phyloP scores from a whole-genome alignment of 306 rosid genomes.

The Trifolium pratense region DNA sequence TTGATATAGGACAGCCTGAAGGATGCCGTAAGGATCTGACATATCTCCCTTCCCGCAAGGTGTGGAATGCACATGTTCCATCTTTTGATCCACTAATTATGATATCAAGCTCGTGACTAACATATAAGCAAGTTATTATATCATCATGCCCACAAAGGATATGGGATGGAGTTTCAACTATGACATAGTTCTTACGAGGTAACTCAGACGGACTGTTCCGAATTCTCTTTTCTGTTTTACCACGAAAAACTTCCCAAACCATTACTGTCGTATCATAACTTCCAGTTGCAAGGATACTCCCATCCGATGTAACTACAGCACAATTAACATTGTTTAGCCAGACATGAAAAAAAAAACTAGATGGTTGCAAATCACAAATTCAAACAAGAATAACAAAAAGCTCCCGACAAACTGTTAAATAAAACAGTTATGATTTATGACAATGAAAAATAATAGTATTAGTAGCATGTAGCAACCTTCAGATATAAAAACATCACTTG shows the following conservation, averaged over 20 bases:
- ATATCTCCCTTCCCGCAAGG: conserved; percentile 91
- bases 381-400: conserved; percentile 16
- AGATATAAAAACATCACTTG: conserved; percentile 1
- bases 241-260: conserved; percentile 93
- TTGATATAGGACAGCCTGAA: conserved; percentile 83
- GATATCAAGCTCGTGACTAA: conserved; percentile 89
- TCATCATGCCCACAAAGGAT: conserved; percentile 97
- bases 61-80: conserved; percentile 95
- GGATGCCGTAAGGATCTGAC: conserved; percentile 87
- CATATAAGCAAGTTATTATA: conserved; percentile 84
- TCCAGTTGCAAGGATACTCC: conserved; percentile 96
- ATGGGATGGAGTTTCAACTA: conserved; percentile 88
- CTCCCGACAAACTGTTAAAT: conserved; percentile 18
- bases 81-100: conserved; percentile 98
- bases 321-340: conserved; percentile 41
- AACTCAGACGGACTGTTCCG: conserved; percentile 76
- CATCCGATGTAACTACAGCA: conserved; percentile 94
- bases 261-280: conserved; percentile 96
- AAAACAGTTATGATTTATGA: conserved; percentile 5
- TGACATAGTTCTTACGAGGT: conserved; percentile 77
- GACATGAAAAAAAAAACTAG: conserved; percentile 31
- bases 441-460: conserved; percentile 2
- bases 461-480: conserved; percentile 1
- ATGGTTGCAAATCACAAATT: conserved; percentile 17
- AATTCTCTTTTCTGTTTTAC: conserved; percentile 75